Conservation (phyloP, 2,329 filamentous ascomycete species). For the Akanthomyces muscarius region DNA sequence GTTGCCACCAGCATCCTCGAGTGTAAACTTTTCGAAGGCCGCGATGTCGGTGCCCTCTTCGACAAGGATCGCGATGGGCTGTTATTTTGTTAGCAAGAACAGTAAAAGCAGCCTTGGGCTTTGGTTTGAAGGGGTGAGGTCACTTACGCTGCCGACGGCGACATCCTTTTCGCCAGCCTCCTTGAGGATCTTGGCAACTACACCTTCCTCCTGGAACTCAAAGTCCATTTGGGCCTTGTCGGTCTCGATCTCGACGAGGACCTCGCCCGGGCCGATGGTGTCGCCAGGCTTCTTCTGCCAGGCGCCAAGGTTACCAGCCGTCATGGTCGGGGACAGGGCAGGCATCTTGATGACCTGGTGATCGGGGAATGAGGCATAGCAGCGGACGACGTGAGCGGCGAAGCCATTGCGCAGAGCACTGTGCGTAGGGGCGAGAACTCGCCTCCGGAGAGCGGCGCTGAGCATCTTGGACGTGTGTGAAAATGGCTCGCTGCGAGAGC, state of each 20-base stretch:
- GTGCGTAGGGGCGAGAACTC: constrained; percentile 50
- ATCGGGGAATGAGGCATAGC: constrained; percentile 81
- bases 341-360: constrained; percentile 98
- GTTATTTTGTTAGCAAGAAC: constrained; percentile 8
- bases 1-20: constrained; percentile 88
- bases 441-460: constrained; percentile 60
- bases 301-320: constrained; percentile 86
- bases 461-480: constrained; percentile 44
- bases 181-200: constrained; percentile 90
- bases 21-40: constrained; percentile 82
- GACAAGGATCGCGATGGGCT: constrained; percentile 95
- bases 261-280: constrained; percentile 81
- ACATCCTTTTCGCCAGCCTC: constrained; percentile 92
- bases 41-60: constrained; percentile 85
- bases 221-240: constrained; percentile 99
- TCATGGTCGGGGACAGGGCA: constrained; percentile 96
- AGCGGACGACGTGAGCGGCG: constrained; percentile 55
- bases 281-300: constrained; percentile 99
- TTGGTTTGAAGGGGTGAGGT: constrained; percentile 10
- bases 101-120: neutral
- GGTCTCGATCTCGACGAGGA: constrained; percentile 96
- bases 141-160: constrained; percentile 82
- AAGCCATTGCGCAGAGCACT: constrained; percentile 49
- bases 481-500: constrained; percentile 18
- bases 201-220: constrained; percentile 97